A percentile compares a stretch with the other conserved stretches of the same genome.
Conservation (phyloP, 352 stramenopile genomes). For the Pythium aristosporum region DNA sequence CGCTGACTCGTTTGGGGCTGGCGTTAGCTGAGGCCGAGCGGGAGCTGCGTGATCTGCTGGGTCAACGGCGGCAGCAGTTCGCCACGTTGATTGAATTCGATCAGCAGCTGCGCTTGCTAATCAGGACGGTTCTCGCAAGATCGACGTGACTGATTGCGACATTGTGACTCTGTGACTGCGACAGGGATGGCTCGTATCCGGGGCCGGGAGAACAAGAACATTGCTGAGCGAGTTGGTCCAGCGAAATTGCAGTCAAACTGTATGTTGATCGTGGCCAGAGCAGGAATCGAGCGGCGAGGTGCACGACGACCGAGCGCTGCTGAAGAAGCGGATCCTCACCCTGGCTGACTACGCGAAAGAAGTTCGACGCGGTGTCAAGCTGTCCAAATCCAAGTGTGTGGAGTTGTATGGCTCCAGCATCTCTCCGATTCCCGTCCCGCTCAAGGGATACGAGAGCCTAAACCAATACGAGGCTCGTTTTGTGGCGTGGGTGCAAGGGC, state of each 20-base stretch:
- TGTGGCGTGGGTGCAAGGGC: background rate
- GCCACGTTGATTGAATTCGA: conserved; percentile 13
- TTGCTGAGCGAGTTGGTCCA: background rate
- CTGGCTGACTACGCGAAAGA: conserved; percentile 6
- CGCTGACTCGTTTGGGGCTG: background rate
- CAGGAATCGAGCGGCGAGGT: background rate
- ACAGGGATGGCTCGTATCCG: background rate
- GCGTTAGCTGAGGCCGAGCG: background rate
- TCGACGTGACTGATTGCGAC: background rate
- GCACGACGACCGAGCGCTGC: background rate
- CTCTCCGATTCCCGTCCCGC: conserved; percentile 13
- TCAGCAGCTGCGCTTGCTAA: conserved; percentile 7
- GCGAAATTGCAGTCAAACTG: background rate
- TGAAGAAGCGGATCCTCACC: conserved; percentile 10
- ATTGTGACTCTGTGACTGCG: background rate
- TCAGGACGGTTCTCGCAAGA: conserved; percentile 5
- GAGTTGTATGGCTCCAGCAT: conserved; percentile 9
- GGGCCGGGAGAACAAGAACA: background rate
- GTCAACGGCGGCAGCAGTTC: conserved; percentile 1
- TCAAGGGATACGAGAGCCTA: conserved; percentile 6
- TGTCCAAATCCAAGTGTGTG: background rate
- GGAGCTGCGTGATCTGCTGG: conserved; percentile 1
- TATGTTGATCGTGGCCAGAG: background rate
- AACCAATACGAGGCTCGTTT: conserved; percentile 8
- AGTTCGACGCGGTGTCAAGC: background rate